Evolutionary conservation across 306 rosid genomes (phyloP), one percentile per base, ranked within the genome.

Genomic region (Lupinus albus): DNA sequence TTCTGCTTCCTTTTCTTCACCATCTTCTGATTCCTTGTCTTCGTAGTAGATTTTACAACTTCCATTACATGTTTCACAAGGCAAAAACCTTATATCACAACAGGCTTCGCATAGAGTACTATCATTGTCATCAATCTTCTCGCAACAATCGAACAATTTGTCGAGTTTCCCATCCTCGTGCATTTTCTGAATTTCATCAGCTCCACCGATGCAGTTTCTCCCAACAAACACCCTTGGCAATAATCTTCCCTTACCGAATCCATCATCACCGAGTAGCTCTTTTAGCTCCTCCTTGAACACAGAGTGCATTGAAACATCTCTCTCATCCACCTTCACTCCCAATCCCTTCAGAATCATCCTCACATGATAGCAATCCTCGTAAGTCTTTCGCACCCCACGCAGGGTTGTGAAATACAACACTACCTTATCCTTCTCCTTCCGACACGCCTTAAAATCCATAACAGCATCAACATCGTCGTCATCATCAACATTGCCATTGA

Each of bases 291-390:
- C 96, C 71, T 79, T 90, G 71, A 90, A 93, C 68, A 86, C 94
- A 0, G 86, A 83, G 84, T 93, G 97, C 99, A 93, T 90, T 9
- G 92, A 93, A 2, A 93, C 90, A 51, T 93, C 99, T 28, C 99
- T 81, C 74, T 93, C 99, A 33, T 93, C 97, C 5, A 90, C 78
- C 7, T 79, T 79, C 28, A 86, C 65, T 0, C 92, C 89, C 1
- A 88, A 14, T 11, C 89, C 83, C 77, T 79, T 90, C 50, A 93
- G 55, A 72, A 90, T 88, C 0, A 79, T 75, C 71, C 82, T 82
- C 60, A 90, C 96, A 68, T 86, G 72, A 76, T 91, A 90, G 5
- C 96, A 93, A 57, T 93, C 96, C 80, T 93, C 97, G 15, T 85
- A 90, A 17, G 99, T 93, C 81, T 88, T 90, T 8, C 97, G 76